These are phyloP conservation scores for Clarireedia monteithiana DNA, from an alignment of 2,329 filamentous ascomycete genomes.

Conservation along the genomic window DNA sequence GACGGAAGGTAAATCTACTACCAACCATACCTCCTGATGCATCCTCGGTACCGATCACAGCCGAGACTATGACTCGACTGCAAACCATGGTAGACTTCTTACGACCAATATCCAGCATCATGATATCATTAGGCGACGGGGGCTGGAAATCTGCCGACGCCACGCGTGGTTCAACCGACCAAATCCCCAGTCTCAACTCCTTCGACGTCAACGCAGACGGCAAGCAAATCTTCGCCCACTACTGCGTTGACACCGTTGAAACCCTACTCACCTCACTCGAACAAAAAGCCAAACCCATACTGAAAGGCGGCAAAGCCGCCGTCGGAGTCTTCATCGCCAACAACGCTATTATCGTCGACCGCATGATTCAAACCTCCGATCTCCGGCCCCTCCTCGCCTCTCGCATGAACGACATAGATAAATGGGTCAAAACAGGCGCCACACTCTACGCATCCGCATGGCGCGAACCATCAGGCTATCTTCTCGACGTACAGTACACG, in stretches of 20 bases:
- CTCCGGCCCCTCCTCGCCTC: slow-evolving; percentile 63
- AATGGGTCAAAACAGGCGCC: slow-evolving; percentile 81
- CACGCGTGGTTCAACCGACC: slow-evolving; percentile 50
- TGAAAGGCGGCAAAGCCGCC: slow-evolving; percentile 64
- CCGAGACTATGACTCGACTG: slow-evolving; percentile 78
- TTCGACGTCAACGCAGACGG: slow-evolving; percentile 89
- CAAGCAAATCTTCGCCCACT: slow-evolving; percentile 79
- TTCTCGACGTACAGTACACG: slow-evolving; percentile 90
- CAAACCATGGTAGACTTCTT: slow-evolving; percentile 84
- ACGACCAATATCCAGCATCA: slow-evolving; percentile 76
- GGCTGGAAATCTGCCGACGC: slow-evolving; percentile 64
- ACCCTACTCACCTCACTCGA: slow-evolving; percentile 69
- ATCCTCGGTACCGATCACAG: slow-evolving; percentile 66
- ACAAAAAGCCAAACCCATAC: slow-evolving; percentile 59
- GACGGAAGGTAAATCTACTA: slow-evolving; percentile 57
- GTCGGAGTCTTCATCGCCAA: slow-evolving; percentile 90
- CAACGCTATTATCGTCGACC: slow-evolving; percentile 74
- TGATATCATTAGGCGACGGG: slow-evolving; percentile 86
- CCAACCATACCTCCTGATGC: slow-evolving; percentile 70
- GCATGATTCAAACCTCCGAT: slow-evolving; percentile 75
- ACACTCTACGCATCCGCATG: slow-evolving; percentile 78
- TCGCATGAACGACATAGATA: slow-evolving; percentile 61
- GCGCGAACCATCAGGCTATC: slow-evolving; percentile 76
- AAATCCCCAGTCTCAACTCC: slow-evolving; percentile 62
- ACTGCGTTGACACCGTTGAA: slow-evolving; percentile 84